A percentile compares a stretch with the other conserved stretches of the same genome.
Evolutionary conservation across 371 early-diverging fungal genomes (phyloP).

Genomic region (Mucor racemosus): DNA sequence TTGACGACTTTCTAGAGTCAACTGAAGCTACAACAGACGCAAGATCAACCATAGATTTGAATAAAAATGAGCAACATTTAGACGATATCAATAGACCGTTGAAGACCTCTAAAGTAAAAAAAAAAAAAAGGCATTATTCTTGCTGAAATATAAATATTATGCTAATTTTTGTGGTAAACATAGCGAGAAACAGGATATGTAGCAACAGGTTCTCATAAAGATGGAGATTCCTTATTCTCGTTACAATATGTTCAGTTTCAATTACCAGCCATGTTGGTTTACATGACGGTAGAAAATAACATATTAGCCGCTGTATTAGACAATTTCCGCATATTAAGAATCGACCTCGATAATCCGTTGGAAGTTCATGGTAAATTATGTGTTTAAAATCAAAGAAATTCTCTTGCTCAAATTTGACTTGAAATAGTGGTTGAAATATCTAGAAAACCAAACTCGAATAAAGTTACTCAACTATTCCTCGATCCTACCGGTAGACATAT

Average conservation of each 20-base stretch:
- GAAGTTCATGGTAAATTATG: constrained; percentile 43
- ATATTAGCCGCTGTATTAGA: constrained; percentile 75
- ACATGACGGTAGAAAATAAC: constrained; percentile 82
- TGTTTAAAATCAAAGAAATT: neutral
- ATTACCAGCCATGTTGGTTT: constrained; percentile 69
- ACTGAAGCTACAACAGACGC: constrained; percentile 11
- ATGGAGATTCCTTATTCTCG: constrained; percentile 68
- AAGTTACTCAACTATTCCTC: constrained; percentile 74
- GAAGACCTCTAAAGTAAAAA: neutral
- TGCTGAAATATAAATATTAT: neutral
- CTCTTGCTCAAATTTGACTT: constrained; percentile 32
- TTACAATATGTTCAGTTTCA: constrained; percentile 85
- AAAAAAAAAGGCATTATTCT: neutral
- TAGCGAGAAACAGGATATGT: constrained; percentile 64
- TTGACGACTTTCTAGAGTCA: constrained; percentile 47
- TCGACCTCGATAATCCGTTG: constrained; percentile 65
- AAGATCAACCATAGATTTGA: neutral
- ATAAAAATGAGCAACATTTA: constrained; percentile 1
- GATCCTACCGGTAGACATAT: constrained; percentile 90
- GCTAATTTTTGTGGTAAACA: constrained; percentile 2
- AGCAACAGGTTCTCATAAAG: constrained; percentile 49
- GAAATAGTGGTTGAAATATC: constrained; percentile 77
- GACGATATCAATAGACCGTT: neutral
- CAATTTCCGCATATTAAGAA: constrained; percentile 68
- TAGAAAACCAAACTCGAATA: constrained; percentile 65